Evolutionary conservation across 768 basidiomycete species (phyloP), one percentile per base, ranked within the genome.

Genomic region (Cantharellus cinnabarinus): DNA sequence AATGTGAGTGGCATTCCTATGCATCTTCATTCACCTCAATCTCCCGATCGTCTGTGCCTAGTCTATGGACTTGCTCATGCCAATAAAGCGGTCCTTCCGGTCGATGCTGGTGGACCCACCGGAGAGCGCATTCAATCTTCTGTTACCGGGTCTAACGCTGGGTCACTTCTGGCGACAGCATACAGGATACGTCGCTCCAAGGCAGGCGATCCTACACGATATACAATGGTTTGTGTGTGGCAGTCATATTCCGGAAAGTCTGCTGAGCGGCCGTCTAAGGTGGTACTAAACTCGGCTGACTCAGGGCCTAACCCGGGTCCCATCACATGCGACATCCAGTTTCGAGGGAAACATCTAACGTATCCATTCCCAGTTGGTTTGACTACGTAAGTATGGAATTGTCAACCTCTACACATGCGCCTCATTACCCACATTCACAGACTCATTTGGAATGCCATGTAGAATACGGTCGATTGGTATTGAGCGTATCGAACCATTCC

Each of bases 61-160:
- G 79, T 81, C 69, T 85, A 83, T 60, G 69, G 79, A 0, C 81
- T 86, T 78, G 82, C 81, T 1, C 83, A 86, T 57, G 80, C 79
- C 2, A 82, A 81, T 34, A 83, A 83, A 67, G 84, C 83, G 2
- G 75, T 82, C 58, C 71, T 83, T 29, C 85, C 85, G 0, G 78
- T 79, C 54, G 85, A 88, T 56, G 64, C 65, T 0, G 79, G 77
- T 1, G 85, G 85, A 1, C 80, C 82, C 1, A 85, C 74, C 65
- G 85, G 79, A 15, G 73, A 82, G 64, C 76, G 85, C 10, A 79
- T 86, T 50, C 81, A 77, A 2, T 79, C 81, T 14, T 73, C 73
- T 42, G 77, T 86, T 1, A 75, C 74, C 3, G 84, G 84, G 1
- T 68, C 64, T 4, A 69, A 78, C 14, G 71, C 66, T 62, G 80